Percentiles rank a stretch among this genome's conserved stretches.
Evolutionary conservation across 176 grass and related monocot genomes (phyloP).

Genomic region (Carex myosuroides): DNA sequence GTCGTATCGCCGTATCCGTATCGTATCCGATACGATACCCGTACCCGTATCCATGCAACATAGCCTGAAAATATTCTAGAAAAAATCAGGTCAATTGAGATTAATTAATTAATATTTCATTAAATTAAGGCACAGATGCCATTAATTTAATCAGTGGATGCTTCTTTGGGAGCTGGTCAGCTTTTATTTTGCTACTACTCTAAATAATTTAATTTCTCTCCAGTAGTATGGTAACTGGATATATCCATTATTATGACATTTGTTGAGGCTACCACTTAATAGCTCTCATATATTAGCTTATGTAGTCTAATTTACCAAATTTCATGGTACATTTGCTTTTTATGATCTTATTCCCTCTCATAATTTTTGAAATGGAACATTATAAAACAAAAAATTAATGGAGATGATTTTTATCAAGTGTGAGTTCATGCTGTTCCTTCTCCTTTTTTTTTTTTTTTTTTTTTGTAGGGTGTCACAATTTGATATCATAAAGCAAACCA

Average conservation of each 20-base stretch:
- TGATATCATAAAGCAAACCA: not conserved
- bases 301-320: not conserved
- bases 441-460: not conserved
- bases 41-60: no score
- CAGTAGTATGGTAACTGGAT: not conserved
- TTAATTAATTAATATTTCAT: not conserved
- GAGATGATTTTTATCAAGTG: not conserved
- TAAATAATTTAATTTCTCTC: not conserved
- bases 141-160: constrained; percentile 14
- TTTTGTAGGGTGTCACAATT: not conserved
- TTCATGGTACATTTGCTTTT: not conserved
- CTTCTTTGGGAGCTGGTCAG: constrained; percentile 10
- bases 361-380: not conserved
- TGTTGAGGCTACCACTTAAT: not conserved
- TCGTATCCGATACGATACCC: no score
- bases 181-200: constrained; percentile 8
- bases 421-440: not conserved
- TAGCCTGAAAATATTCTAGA: not conserved
- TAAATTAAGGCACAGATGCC: not conserved
- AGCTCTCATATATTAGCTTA: no score
- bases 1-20: no score
- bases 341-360: not conserved
- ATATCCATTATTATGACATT: not conserved
- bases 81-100: not conserved
- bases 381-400: no score